Base-by-base conservation (phyloP, 768 basidiomycete genomes). In the Tricholoma bakamatsutake region DNA sequence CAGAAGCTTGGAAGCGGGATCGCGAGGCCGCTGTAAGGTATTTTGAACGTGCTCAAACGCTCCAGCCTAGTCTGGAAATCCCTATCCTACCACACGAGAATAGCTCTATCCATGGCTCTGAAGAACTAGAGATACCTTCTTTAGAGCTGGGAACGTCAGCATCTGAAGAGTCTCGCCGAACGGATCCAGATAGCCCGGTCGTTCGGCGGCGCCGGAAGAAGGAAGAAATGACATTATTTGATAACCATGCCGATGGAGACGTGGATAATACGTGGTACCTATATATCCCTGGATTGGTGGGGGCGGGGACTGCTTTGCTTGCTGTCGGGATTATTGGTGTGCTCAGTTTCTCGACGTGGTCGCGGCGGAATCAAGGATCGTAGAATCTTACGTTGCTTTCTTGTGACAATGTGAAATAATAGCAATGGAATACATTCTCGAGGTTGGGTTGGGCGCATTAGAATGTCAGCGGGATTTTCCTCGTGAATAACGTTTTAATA, bases 251-350 rank as follows among this genome's bases (percentile, higher is more conserved):
- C 34, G 67, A 75, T 43, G 78, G 78, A 50, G 83, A 85, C 34
- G 74, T 85, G 37, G 87, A 90, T 54, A 80, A 75, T 67, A 78
- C 87, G 21, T 92, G 90, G 90, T 91, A 89, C 62, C 62, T 91
- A 49, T 88, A 89, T 57, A 72, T 92, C 39, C 90, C 90, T 3
- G 84, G 87, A 24, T 67, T 92, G 59, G 83, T 92, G 6, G 90
- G 90, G 8, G 90, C 89, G 24, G 90, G 89, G n/a, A 90, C 89
- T 18, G 90, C 90, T 43, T 65, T 92, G 54, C 75, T 90, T 42
- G 86, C 90, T 18, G 84, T 89, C 18, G 87, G 87, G 0, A 84
- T 88, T 34, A 84, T 91, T 18, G 88, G 89, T 2, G 86, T 86
- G 5, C 69, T 92, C 60, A 88, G 88, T 58, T 81, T 92, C 66